phyloP scores from a whole-genome alignment of 73 alveolate genomes.

The Blepharisma japonicum region DNA sequence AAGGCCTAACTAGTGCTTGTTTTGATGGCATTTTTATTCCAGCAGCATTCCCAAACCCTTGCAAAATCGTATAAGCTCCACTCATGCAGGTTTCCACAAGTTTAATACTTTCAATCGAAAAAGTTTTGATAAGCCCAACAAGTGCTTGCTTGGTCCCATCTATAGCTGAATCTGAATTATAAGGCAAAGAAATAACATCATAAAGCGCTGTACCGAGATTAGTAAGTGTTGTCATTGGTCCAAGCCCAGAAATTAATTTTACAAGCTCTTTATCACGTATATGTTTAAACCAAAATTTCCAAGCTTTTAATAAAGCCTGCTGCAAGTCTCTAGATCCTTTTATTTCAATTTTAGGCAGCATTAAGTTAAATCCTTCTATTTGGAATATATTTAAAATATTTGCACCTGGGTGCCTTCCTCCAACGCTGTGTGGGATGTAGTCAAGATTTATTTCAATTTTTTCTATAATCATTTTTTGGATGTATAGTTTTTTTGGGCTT shows the following conservation, averaged over 20 bases:
- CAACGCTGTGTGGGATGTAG: constrained; percentile 9
- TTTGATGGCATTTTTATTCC: too few relatives aligned
- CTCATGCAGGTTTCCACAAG: not conserved
- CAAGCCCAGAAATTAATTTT: not conserved
- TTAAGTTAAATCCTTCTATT: not conserved
- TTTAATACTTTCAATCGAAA: not conserved
- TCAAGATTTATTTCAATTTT: not conserved
- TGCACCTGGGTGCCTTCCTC: constrained; percentile 17
- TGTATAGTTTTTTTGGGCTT: not conserved
- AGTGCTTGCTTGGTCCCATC: constrained; percentile 8
- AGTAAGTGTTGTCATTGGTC: not conserved
- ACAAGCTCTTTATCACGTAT: not conserved
- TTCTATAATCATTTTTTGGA: constrained; percentile 9
- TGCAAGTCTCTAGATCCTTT: constrained; percentile 2
- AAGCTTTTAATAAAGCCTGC: not conserved
- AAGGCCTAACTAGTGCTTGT: too few relatives aligned
- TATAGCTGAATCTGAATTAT: not conserved
- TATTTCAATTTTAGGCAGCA: constrained; percentile 7
- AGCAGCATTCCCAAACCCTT: not conserved
- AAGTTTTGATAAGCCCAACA: not conserved
- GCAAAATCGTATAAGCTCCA: not conserved
- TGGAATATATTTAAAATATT: not conserved
- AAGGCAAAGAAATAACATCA: not conserved
- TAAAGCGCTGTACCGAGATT: not conserved
- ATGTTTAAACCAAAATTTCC: constrained; percentile 4